Base-by-base conservation (phyloP, 169 alveolate genomes). In the Eimeria zaria region DNA sequence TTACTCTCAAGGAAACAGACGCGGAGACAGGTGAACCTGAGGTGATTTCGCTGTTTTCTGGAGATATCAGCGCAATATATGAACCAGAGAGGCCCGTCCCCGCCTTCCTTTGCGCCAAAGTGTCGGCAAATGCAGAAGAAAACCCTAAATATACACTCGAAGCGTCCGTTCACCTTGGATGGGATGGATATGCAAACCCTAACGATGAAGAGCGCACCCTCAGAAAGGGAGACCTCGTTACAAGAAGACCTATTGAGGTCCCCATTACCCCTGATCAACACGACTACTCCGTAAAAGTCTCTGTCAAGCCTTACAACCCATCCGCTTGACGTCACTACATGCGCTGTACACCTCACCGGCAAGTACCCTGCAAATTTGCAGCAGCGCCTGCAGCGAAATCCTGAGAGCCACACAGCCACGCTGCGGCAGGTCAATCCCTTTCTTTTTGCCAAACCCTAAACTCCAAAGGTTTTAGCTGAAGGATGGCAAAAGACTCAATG, bases 91-190 rank as follows among this genome's bases (percentile, higher is more conserved):
- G 67, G 33, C 93, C 93, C 78, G 83, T 87, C 4, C 93, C 93
- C 41, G 93, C 93, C 44, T 87, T 87, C 93, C 93, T 87, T 36
- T 87, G 93, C 67, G 93, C 93, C 16, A 87, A 87, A 73, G 93
- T 87, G n/a, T 58, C 64, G n/a, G 30, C 83, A 9, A 73, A 55
- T 27, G 69, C 76, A 18, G 93, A 87, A 3, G 93, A 41, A 24
- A 8, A 48, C 30, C 64, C 60, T 44, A 87, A 58, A 62, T 87
- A 87, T 41, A 87, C 93, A 44, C 20, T 87, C 27, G 93, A 87
- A 22, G 93, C 93, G 3, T 22, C 83, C 24, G 93, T 87, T 2
- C 93, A 87, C 60, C 62, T 87, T 41, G 93, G 93, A 62, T 87
- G 93, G 93, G 93, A 87, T 33, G 93, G 93, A 14, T 87, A 51